Evolutionary conservation across 306 rosid genomes (phyloP).

Genomic region (Mucuna pruriens): DNA sequence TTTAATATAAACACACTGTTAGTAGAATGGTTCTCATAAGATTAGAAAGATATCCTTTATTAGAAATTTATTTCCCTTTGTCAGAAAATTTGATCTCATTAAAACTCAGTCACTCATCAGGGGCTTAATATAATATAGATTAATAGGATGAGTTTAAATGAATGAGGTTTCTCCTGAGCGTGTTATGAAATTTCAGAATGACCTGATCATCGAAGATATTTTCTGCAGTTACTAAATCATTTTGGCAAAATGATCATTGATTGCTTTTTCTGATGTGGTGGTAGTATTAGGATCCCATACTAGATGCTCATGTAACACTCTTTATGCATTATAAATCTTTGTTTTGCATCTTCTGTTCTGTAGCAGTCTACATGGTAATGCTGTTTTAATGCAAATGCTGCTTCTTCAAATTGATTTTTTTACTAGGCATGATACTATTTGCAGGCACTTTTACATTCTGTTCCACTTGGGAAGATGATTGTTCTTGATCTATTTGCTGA

Average conservation of each 20-base stretch:
- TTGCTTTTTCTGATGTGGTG: not conserved
- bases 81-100: not conserved
- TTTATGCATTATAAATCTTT: not conserved
- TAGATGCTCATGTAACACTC: not conserved
- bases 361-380: not conserved
- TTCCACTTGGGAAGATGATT: conserved; percentile 91
- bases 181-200: not conserved
- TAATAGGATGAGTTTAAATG: not conserved
- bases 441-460: conserved; percentile 96
- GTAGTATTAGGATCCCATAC: not conserved
- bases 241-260: not conserved
- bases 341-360: not conserved
- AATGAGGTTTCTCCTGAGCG: not conserved
- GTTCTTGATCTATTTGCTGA: conserved; percentile 98
- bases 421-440: conserved; percentile 33
- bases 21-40: not conserved
- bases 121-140: not conserved
- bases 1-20: not conserved
- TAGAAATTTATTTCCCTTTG: not conserved
- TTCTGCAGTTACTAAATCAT: not conserved
- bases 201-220: not conserved
- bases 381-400: conserved; percentile 6
- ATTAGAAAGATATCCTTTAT: not conserved
- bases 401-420: not conserved
- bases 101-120: not conserved